These are phyloP conservation scores for Maudiozyma barnettii DNA, from an alignment of 805 yeast genomes.

Conservation along the genomic window DNA sequence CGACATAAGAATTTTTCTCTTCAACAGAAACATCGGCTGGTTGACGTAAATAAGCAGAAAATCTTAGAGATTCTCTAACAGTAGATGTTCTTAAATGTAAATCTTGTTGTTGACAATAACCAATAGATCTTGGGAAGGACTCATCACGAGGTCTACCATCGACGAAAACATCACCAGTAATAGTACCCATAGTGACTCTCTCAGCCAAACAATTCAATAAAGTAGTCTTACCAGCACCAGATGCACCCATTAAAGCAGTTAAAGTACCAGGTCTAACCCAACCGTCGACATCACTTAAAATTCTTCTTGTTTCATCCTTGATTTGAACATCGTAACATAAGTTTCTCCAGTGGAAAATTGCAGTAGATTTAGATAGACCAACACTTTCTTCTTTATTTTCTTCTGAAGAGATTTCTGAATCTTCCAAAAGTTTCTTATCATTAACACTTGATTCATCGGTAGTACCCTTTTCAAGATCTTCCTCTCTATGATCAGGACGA, in stretches of 20 bases:
- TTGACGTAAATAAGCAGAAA: conserved; percentile 61
- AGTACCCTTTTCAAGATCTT: conserved; percentile 9
- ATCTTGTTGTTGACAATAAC: conserved; percentile 74
- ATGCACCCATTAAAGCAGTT: conserved; percentile 69
- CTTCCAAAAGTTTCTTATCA: conserved; percentile 20
- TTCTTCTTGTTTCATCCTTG: conserved; percentile 49
- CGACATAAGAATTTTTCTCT: conserved; percentile 60
- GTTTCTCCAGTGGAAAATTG: conserved; percentile 70
- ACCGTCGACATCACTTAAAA: conserved; percentile 60
- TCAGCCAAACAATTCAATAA: conserved; percentile 61
- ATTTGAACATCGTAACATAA: conserved; percentile 62
- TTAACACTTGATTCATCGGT: conserved; percentile 7
- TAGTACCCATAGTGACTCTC: conserved; percentile 61
- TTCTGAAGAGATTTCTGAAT: conserved; percentile 10
- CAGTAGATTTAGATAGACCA: conserved; percentile 29
- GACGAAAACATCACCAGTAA: conserved; percentile 58
- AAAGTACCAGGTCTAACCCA: conserved; percentile 78
- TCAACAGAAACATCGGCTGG: conserved; percentile 39
- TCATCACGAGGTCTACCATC: conserved; percentile 52
- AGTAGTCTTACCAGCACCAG: conserved; percentile 79
- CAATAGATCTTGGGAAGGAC: conserved; percentile 54
- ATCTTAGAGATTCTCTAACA: conserved; percentile 61
- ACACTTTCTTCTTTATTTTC: conserved; percentile 4
- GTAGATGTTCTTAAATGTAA: conserved; percentile 56
- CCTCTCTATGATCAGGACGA: neutral